A percentile compares a stretch with the other conserved stretches of the same genome.
These are phyloP conservation scores for Coleophoma eucalyptorum DNA, from an alignment of 2,329 filamentous ascomycete genomes.

Conservation along the genomic window DNA sequence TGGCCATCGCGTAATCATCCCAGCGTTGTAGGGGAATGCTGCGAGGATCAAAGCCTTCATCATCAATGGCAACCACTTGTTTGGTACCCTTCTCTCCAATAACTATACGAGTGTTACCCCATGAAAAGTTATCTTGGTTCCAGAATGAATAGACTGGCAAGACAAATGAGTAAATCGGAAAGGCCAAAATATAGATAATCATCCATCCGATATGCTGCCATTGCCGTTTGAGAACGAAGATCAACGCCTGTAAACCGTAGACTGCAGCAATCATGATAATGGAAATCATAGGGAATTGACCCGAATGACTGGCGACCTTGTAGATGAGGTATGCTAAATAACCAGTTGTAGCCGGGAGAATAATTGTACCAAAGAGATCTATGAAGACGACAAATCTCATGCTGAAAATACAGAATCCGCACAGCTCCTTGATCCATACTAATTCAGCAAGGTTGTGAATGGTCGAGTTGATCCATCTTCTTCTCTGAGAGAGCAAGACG, in stretches of 20 bases:
- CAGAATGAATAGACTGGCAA: conserved; percentile 98
- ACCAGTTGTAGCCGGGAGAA: conserved; percentile 81
- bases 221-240: conserved; percentile 94
- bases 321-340: conserved; percentile 91
- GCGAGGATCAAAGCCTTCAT: conserved; percentile 84
- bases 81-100: conserved; percentile 91
- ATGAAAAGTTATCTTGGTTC: conserved; percentile 98
- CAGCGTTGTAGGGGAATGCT: conserved; percentile 92
- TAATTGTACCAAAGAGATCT: conserved; percentile 88
- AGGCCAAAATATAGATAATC: conserved; percentile 96
- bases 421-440: conserved; percentile 87
- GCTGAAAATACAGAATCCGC: conserved; percentile 97
- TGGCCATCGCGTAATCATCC: conserved; percentile 89
- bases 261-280: conserved; percentile 86
- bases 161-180: conserved; percentile 87
- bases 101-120: conserved; percentile 98
- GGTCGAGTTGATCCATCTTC: conserved; percentile 99
- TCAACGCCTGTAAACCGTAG: conserved; percentile 92
- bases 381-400: conserved; percentile 97
- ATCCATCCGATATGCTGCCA: conserved; percentile 99
- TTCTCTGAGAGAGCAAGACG: conserved; percentile 92
- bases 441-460: conserved; percentile 94
- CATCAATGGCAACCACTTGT: conserved; percentile 81
- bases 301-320: conserved; percentile 60
- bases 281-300: conserved; percentile 81